These are phyloP conservation scores for Scedosporium dehoogii DNA, from an alignment of 2,329 filamentous ascomycete genomes.

Conservation along the genomic window DNA sequence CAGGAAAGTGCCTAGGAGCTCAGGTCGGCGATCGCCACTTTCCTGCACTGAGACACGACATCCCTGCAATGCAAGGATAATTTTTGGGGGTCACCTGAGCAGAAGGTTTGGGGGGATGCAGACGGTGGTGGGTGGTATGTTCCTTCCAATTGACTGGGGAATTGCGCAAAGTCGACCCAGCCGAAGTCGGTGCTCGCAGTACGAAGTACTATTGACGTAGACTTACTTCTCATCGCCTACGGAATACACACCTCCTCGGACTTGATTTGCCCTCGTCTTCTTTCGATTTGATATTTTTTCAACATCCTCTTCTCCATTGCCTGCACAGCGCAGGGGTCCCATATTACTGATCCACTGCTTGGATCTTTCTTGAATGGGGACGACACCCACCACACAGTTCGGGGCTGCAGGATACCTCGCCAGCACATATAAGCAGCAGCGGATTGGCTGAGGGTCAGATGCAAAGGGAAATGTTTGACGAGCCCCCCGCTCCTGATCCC, in stretches of 20 bases:
- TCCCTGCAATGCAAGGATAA: slow-evolving; percentile 6
- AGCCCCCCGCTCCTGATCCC: background rate
- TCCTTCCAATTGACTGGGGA: background rate
- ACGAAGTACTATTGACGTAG: background rate
- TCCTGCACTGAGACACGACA: background rate
- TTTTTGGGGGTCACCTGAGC: slow-evolving; percentile 6
- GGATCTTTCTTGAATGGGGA: no score
- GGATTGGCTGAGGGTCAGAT: background rate
- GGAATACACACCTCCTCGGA: background rate
- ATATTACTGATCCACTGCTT: no score
- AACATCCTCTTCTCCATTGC: background rate
- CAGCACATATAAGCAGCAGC: background rate
- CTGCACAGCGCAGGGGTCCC: background rate
- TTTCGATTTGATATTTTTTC: background rate
- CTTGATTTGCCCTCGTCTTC: background rate
- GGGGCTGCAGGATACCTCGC: background rate
- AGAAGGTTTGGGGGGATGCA: background rate
- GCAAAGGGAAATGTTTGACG: background rate
- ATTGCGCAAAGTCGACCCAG: background rate
- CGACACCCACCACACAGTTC: background rate
- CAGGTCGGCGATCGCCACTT: background rate
- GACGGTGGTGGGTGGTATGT: background rate
- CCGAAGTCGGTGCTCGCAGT: background rate
- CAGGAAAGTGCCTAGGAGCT: background rate
- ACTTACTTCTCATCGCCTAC: no score